Evolutionary conservation across 2,329 filamentous ascomycete genomes (phyloP).

Genomic region (Ceratocystis huliohia): DNA sequence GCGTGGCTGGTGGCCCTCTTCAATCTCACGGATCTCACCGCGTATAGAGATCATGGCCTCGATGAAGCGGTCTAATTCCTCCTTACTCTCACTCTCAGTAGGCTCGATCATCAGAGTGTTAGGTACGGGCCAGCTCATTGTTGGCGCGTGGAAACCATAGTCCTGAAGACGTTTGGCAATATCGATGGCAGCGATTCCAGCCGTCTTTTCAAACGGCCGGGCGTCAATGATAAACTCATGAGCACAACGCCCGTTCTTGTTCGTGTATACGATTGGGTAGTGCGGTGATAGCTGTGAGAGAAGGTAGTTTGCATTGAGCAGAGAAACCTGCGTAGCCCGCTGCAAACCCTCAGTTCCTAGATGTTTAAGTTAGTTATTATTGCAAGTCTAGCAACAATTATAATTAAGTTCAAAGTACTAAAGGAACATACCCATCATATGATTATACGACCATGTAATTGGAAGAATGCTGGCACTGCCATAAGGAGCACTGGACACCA

Average conservation of each 20-base stretch:
- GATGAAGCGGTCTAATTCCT: conserved; percentile 86
- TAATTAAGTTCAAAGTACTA: not conserved
- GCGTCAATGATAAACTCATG: conserved; percentile 95
- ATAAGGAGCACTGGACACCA: conserved; percentile 70
- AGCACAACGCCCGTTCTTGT: conserved; percentile 73
- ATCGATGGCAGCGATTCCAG: conserved; percentile 82
- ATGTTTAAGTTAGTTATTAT: conserved; percentile 21
- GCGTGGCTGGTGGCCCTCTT: conserved; percentile 62
- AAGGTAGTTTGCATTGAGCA: conserved; percentile 97
- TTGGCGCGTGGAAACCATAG: conserved; percentile 93
- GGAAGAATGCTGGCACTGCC: conserved; percentile 85
- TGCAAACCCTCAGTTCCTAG: conserved; percentile 56
- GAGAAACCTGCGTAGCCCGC: conserved; percentile 77
- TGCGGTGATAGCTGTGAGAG: conserved; percentile 73
- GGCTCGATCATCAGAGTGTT: conserved; percentile 98
- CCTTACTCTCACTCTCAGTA: conserved; percentile 83
- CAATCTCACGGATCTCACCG: conserved; percentile 69
- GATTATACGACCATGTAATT: conserved; percentile 91
- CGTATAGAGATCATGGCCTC: conserved; percentile 81
- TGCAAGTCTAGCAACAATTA: not conserved
- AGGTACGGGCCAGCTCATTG: conserved; percentile 91
- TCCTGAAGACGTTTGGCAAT: conserved; percentile 94
- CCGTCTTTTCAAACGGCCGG: conserved; percentile 68
- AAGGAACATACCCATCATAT: conserved; percentile 61
- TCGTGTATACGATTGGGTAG: conserved; percentile 90